Evolutionary conservation across 1,284 basidiomycete species (phyloP), one percentile per base, ranked within the genome.

Genomic region (Xerocomus nothofagi): DNA sequence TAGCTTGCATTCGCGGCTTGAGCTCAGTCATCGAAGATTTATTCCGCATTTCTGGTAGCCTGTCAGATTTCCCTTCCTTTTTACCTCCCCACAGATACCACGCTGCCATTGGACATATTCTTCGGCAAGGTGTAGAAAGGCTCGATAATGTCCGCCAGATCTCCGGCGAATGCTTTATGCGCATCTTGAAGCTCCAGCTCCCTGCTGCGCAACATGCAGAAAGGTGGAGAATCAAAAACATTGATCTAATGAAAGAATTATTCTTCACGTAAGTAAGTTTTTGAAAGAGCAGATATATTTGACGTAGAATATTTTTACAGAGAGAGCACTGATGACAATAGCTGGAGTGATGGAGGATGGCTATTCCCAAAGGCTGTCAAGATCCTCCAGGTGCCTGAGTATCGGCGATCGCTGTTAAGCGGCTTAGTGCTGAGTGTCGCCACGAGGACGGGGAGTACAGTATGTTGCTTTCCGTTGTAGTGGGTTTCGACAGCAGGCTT

Each of bases 91-190:
- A 70, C n/a, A 73, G 71, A 44, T 87, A 82, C 67, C 76, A 83
- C 51, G 60, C 69, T n/a, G 75, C 79, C 10, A 64, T 90, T 36
- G 80, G 77, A 3, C 84, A 82, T 0, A 80, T 95, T 43, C 73
- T 93, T 51, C 97, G 93, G 68, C 93, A 97, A 65, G 88, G 90
- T 7, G 83, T 92, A 15, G 96, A 98, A 69, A 79, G 93, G 55
- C 81, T 98, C 23, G 94, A 98, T 64, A 91, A 89, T 59, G 90
- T 98, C 27, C 80, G 95, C 29, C 84, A 86, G 50, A 82, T 82
- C 36, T 87, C 91, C 2, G 93, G 91, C 0, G 72, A 77, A 57
- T 74, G 77, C 53, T 77, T 92, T 48, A 56, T 81, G 50, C 66
- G 68, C 33, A 68, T 86, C 33, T 56, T 93, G 27, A 56, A 66